phyloP scores from a whole-genome alignment of 495 filamentous ascomycete genomes.

The Aspergillus avenaceus region DNA sequence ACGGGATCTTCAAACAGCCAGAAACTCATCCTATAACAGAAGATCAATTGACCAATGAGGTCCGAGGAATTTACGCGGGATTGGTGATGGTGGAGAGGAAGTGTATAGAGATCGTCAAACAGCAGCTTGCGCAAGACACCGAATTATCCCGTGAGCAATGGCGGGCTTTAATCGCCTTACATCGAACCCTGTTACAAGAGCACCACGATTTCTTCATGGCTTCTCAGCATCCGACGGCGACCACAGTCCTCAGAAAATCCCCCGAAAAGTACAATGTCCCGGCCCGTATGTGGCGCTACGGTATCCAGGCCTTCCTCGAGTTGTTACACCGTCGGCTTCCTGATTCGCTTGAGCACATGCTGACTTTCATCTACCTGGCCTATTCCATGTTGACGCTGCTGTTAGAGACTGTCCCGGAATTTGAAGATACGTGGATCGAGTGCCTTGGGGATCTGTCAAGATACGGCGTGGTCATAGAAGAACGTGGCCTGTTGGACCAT shows the following conservation, averaged over 20 bases:
- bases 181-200: slow-evolving; percentile 69
- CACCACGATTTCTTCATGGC: slow-evolving; percentile 81
- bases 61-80: slow-evolving; percentile 72
- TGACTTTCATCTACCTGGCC: slow-evolving; percentile 75
- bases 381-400: slow-evolving; percentile 79
- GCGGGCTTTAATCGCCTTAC: slow-evolving; percentile 68
- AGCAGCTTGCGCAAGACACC: slow-evolving; percentile 42
- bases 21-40: slow-evolving; percentile 69
- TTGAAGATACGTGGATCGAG: slow-evolving; percentile 87
- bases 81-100: slow-evolving; percentile 77
- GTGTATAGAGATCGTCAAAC: slow-evolving; percentile 68
- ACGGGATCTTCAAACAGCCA: slow-evolving; percentile 47
- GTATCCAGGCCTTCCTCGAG: slow-evolving; percentile 75
- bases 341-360: slow-evolving; percentile 69
- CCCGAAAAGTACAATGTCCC: slow-evolving; percentile 76
- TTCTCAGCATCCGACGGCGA: slow-evolving; percentile 69
- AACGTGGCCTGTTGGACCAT: slow-evolving; percentile 63
- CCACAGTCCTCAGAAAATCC: slow-evolving; percentile 49
- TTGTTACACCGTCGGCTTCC: slow-evolving; percentile 67
- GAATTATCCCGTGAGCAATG: slow-evolving; percentile 59
- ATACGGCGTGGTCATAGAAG: slow-evolving; percentile 77
- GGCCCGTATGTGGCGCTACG: slow-evolving; percentile 79
- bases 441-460: slow-evolving; percentile 76
- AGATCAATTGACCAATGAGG: slow-evolving; percentile 63
- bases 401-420: slow-evolving; percentile 69